These are phyloP conservation scores for Gossypium schwendimanii DNA, from an alignment of 441 rosid species.

Conservation along the genomic window DNA sequence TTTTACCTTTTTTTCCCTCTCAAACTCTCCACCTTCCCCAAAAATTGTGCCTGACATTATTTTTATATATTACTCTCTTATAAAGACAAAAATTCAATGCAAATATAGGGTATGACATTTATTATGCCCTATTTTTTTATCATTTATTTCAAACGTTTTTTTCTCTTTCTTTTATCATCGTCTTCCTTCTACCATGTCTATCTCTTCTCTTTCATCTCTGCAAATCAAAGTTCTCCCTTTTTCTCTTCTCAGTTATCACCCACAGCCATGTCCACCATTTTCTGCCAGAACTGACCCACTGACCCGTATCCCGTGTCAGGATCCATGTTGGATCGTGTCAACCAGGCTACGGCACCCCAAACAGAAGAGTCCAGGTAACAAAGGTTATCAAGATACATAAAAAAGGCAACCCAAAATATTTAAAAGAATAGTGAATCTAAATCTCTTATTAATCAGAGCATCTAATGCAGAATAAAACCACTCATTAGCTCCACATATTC, in stretches of 20 bases:
- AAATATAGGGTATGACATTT: neutral
- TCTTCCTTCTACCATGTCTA: neutral
- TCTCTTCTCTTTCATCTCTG: neutral
- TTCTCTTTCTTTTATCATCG: neutral
- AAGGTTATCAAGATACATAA: neutral
- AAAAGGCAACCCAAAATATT: neutral
- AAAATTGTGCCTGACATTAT: neutral
- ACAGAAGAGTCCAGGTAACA: neutral
- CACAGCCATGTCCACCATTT: no score
- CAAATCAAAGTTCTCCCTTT: neutral
- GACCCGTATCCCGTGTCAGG: neutral
- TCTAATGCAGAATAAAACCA: neutral
- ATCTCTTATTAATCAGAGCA: neutral
- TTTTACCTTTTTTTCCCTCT: neutral
- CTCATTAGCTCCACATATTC: neutral
- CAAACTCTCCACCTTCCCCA: neutral
- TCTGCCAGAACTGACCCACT: no score
- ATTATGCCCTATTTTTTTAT: neutral
- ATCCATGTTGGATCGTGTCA: neutral
- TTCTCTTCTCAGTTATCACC: neutral
- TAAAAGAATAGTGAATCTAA: constrained; percentile 1
- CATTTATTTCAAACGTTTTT: neutral
- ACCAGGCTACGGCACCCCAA: neutral
- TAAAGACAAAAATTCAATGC: neutral
- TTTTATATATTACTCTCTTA: neutral